A percentile compares a stretch with the other conserved stretches of the same genome.
Conservation (phyloP, 2,329 filamentous ascomycete species). For the Colletotrichum liriopes region DNA sequence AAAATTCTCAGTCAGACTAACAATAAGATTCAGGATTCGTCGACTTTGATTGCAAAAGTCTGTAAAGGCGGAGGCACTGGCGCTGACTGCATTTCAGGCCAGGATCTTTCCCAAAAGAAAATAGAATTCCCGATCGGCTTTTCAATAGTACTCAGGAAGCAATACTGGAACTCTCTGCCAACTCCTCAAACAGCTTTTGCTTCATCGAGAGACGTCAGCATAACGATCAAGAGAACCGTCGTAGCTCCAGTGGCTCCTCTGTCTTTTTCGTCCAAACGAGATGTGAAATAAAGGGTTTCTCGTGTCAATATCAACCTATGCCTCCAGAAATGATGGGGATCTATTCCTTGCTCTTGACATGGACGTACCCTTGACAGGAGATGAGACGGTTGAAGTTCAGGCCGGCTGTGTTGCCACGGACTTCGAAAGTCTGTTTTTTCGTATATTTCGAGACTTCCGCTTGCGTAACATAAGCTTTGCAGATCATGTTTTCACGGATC, state of each 20-base stretch:
- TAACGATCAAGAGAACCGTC: too few species aligned
- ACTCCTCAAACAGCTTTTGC: background rate
- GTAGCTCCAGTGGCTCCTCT: background rate
- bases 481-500: background rate
- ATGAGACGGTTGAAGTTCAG: constrained; percentile 18
- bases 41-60: background rate
- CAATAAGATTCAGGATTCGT: background rate
- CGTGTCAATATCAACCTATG: background rate
- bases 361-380: background rate
- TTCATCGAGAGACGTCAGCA: background rate
- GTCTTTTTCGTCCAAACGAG: background rate
- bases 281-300: constrained; percentile 19
- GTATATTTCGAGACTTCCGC: background rate
- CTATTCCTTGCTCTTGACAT: background rate
- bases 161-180: background rate
- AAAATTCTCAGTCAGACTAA: too few species aligned
- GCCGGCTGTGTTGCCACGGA: constrained; percentile 17
- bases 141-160: background rate
- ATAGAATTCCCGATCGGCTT: background rate
- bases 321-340: background rate
- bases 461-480: constrained; percentile 6
- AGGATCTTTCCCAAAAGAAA: too few species aligned
- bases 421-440: background rate
- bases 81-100: background rate
- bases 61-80: background rate